Conservation (phyloP, 2,329 filamentous ascomycete genomes). For the Coniochaeta ligniaria region DNA sequence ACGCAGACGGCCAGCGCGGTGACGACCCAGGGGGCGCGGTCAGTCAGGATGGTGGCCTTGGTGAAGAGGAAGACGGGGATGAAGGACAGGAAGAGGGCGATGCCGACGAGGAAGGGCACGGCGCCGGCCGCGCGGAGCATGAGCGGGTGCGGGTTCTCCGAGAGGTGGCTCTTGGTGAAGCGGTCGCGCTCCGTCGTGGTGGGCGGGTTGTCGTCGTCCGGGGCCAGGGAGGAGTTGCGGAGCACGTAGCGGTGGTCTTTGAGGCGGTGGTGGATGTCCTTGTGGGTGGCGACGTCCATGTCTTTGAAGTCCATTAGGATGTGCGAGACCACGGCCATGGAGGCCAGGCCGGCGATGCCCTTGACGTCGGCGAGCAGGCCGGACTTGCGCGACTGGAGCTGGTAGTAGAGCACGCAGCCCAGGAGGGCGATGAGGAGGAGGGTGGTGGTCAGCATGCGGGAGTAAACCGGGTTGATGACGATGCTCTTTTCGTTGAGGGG, state of each 20-base stretch:
- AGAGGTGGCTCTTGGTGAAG: constrained; percentile 41
- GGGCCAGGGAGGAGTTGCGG: constrained; percentile 63
- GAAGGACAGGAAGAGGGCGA: constrained; percentile 48
- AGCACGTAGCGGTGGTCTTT: constrained; percentile 60
- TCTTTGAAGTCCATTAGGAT: constrained; percentile 69
- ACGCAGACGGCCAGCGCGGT: constrained; percentile 59
- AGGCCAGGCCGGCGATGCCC: constrained; percentile 66
- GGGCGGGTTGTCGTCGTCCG: constrained; percentile 44
- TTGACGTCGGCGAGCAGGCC: constrained; percentile 62
- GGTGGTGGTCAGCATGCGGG: constrained; percentile 50
- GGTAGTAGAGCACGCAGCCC: constrained; percentile 50
- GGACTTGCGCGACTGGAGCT: constrained; percentile 55
- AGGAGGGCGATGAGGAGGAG: constrained; percentile 51
- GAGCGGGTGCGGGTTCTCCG: constrained; percentile 59
- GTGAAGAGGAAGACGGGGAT: constrained; percentile 59
- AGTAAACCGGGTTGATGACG: constrained; percentile 49
- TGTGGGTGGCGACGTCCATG: constrained; percentile 59
- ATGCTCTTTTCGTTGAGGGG: constrained; percentile 44
- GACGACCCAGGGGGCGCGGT: constrained; percentile 57
- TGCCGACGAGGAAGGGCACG: constrained; percentile 51
- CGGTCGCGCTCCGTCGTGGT: constrained; percentile 35
- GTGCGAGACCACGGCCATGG: constrained; percentile 68
- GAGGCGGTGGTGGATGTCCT: constrained; percentile 62
- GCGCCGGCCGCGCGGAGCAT: constrained; percentile 57
- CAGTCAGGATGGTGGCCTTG: constrained; percentile 43